Evolutionary conservation across 2,329 filamentous ascomycete species (phyloP).

Genomic region (Colletotrichum graminicola): DNA sequence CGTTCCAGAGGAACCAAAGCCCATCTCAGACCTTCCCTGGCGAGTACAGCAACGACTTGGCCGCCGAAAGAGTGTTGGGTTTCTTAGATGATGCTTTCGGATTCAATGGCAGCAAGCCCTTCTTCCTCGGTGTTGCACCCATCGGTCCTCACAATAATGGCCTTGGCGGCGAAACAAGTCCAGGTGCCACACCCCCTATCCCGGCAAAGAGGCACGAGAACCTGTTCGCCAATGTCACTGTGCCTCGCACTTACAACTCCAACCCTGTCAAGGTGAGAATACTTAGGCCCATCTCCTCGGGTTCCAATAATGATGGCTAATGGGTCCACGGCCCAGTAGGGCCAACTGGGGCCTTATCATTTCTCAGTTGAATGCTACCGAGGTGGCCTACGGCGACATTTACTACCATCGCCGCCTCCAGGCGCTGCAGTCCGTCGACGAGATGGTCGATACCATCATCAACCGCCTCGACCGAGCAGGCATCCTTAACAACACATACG

Average conservation of each 20-base stretch:
- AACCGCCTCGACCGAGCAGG: conserved; percentile 60
- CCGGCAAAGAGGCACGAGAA: conserved; percentile 71
- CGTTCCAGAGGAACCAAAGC: conserved; percentile 59
- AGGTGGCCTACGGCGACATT: conserved; percentile 61
- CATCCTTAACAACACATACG: conserved; percentile 72
- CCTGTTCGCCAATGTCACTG: conserved; percentile 69
- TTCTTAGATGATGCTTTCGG: conserved; percentile 72
- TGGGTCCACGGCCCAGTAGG: conserved; percentile 49
- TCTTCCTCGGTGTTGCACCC: conserved; percentile 76
- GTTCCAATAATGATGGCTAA: background rate
- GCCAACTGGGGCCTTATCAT: conserved; percentile 62
- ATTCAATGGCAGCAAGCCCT: conserved; percentile 64
- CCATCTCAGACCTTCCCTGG: conserved; percentile 48
- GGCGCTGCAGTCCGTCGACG: conserved; percentile 66
- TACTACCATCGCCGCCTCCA: conserved; percentile 66
- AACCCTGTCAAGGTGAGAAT: conserved; percentile 68
- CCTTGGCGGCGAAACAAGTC: conserved; percentile 31
- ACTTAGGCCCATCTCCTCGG: conserved; percentile 16
- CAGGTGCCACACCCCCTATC: conserved; percentile 58
- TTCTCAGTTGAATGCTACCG: conserved; percentile 54
- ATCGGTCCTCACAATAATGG: conserved; percentile 74
- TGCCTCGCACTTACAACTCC: conserved; percentile 74
- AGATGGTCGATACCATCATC: conserved; percentile 63
- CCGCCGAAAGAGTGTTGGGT: conserved; percentile 68
- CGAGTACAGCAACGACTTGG: conserved; percentile 65